These are phyloP conservation scores for Alternaria sp. DNA, from an alignment of 2,329 filamentous ascomycete genomes.

Conservation along the genomic window DNA sequence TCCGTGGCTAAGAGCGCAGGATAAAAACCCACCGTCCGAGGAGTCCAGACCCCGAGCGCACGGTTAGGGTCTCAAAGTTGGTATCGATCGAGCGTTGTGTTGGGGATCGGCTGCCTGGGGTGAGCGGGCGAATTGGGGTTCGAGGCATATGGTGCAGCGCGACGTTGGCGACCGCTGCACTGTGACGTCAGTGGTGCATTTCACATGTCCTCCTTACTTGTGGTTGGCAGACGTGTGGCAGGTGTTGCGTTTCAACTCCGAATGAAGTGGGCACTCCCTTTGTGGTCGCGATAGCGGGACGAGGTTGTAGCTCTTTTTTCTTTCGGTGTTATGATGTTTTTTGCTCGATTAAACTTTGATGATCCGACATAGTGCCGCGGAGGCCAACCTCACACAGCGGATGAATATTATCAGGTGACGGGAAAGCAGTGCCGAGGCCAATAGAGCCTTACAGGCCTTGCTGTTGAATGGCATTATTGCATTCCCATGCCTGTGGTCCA, in stretches of 20 bases:
- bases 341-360: neutral
- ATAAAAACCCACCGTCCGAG: neutral
- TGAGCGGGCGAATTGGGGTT: neutral
- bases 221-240: neutral
- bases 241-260: neutral
- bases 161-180: constrained; percentile 22
- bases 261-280: neutral
- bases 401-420: neutral
- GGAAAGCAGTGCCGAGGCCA: neutral
- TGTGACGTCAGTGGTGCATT: constrained; percentile 22
- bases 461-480: neutral
- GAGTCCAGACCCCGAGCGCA: constrained; percentile 2
- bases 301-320: neutral
- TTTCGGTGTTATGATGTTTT: neutral
- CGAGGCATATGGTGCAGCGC: constrained; percentile 9
- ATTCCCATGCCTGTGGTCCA: neutral
- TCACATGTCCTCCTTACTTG: neutral
- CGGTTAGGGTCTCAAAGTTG: neutral
- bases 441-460: neutral
- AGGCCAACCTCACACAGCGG: neutral
- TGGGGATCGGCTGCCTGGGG: constrained; percentile 16
- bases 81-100: constrained; percentile 22
- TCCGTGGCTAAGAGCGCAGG: neutral
- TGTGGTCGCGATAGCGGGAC: neutral
- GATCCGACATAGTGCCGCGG: neutral